These are phyloP conservation scores for Pichia membranifaciens DNA, from an alignment of 805 yeast genomes.

Conservation along the genomic window DNA sequence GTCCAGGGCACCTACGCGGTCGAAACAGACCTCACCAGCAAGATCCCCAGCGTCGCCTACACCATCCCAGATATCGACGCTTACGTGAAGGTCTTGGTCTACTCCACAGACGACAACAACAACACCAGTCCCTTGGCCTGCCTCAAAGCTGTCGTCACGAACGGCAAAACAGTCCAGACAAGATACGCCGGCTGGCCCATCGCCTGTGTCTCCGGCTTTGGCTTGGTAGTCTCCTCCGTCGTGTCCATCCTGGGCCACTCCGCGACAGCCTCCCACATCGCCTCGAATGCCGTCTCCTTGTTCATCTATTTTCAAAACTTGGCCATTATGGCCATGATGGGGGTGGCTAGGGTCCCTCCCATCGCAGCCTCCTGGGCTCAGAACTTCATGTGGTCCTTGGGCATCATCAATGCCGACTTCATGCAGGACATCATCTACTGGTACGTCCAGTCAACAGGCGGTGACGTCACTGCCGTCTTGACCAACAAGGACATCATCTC, in stretches of 20 bases:
- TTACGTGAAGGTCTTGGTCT: conserved; percentile 68
- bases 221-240: conserved; percentile 81
- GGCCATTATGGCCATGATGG: conserved; percentile 93
- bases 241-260: conserved; percentile 85
- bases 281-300: conserved; percentile 89
- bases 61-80: conserved; percentile 95
- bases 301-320: conserved; percentile 91
- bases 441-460: conserved; percentile 89
- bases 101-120: conserved; percentile 41
- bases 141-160: conserved; percentile 78
- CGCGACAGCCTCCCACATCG: conserved; percentile 92
- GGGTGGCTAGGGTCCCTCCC: conserved; percentile 87
- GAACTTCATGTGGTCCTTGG: conserved; percentile 93
- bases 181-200: conserved; percentile 93
- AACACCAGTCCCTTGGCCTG: conserved; percentile 64
- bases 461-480: conserved; percentile 71
- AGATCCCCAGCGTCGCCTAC: conserved; percentile 80
- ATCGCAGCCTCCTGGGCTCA: conserved; percentile 92
- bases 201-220: conserved; percentile 85
- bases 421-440: conserved; percentile 84
- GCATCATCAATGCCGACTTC: conserved; percentile 67
- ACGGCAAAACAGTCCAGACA: conserved; percentile 92
- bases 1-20: conserved; percentile 42
- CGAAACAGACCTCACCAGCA: conserved; percentile 31
- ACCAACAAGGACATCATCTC: conserved; percentile 60